Evolutionary conservation across 2,329 filamentous ascomycete genomes (phyloP).

Genomic region (Coleophoma eucalyptorum): DNA sequence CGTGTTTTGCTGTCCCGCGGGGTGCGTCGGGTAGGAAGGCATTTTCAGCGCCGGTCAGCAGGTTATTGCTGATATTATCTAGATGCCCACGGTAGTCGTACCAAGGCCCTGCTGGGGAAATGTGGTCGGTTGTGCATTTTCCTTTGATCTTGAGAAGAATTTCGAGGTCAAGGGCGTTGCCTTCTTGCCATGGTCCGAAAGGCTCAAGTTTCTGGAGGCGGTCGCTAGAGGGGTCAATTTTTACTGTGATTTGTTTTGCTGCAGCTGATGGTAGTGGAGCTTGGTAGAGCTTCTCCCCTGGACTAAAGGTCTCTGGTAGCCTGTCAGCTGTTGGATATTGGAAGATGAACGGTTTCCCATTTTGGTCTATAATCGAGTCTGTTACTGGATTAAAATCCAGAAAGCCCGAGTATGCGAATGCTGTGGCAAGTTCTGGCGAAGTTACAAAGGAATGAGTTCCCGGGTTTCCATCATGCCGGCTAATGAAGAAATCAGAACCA

Average conservation of each 20-base stretch:
- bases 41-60: constrained; percentile 30
- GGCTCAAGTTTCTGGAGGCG: constrained; percentile 26
- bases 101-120: constrained; percentile 34
- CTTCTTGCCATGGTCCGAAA: constrained; percentile 22
- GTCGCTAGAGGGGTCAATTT: constrained; percentile 24
- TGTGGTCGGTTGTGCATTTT: constrained; percentile 36
- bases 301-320: constrained; percentile 21
- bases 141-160: constrained; percentile 31
- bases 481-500: neutral
- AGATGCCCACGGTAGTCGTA: constrained; percentile 35
- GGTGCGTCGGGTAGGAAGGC: constrained; percentile 16
- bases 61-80: constrained; percentile 33
- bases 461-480: constrained; percentile 32
- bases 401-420: constrained; percentile 34
- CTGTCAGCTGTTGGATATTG: constrained; percentile 20
- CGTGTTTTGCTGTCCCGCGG: constrained; percentile 23
- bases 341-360: constrained; percentile 20
- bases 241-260: constrained; percentile 19
- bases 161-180: constrained; percentile 4
- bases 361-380: constrained; percentile 17
- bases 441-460: constrained; percentile 45
- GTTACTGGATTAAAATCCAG: constrained; percentile 29
- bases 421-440: constrained; percentile 41
- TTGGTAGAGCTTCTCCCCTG: constrained; percentile 23
- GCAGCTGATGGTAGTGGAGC: constrained; percentile 15